These are phyloP conservation scores for Claviceps digitariae DNA, from an alignment of 2,329 filamentous ascomycete species.

Conservation along the genomic window DNA sequence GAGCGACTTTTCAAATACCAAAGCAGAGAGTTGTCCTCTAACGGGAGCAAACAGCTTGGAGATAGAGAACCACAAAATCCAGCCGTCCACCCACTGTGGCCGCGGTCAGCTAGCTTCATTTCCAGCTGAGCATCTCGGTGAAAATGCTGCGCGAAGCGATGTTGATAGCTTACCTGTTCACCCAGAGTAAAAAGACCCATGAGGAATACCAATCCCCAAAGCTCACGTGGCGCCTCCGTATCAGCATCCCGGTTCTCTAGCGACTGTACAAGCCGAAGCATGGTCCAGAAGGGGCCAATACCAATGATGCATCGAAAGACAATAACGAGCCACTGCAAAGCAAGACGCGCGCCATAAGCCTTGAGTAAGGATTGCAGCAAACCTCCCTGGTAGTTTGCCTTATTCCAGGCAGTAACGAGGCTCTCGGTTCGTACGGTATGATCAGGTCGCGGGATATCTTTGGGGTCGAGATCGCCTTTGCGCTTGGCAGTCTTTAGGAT, in stretches of 20 bases:
- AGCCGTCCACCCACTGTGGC: constrained; percentile 44
- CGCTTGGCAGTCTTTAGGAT: constrained; percentile 41
- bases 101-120: constrained; percentile 2
- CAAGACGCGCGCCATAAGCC: constrained; percentile 42
- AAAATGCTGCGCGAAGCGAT: background rate
- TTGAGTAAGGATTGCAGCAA: constrained; percentile 48
- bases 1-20: constrained; percentile 67
- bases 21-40: constrained; percentile 53
- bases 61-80: constrained; percentile 54
- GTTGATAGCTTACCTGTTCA: constrained; percentile 23
- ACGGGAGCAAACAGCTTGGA: constrained; percentile 51
- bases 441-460: constrained; percentile 49
- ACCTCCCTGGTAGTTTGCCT: constrained; percentile 28
- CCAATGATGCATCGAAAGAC: constrained; percentile 41
- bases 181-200: constrained; percentile 47
- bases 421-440: constrained; percentile 38
- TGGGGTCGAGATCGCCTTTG: constrained; percentile 46
- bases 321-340: constrained; percentile 45
- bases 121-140: background rate
- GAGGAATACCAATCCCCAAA: constrained; percentile 55
- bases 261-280: constrained; percentile 49
- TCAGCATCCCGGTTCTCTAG: constrained; percentile 43
- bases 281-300: constrained; percentile 57
- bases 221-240: constrained; percentile 32
- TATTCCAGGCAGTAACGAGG: constrained; percentile 36